Evolutionary conservation across 805 yeast genomes (phyloP).

Genomic region (Barnettozyma sp.): DNA sequence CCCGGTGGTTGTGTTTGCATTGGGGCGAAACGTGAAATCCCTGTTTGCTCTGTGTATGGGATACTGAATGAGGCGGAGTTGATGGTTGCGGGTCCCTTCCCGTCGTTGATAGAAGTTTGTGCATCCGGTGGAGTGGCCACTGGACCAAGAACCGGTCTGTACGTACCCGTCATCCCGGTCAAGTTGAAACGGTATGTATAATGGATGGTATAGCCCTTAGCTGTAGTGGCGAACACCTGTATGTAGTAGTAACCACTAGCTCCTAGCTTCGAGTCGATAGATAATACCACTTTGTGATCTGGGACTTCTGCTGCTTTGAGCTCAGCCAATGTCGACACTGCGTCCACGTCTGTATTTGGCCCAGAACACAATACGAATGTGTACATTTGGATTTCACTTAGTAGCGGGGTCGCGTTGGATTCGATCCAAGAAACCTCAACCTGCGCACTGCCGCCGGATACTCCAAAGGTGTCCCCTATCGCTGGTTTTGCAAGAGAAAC

Average conservation of each 20-base stretch:
- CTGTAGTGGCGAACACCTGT: constrained; percentile 50
- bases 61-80: constrained; percentile 52
- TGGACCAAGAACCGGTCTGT: constrained; percentile 39
- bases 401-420: constrained; percentile 41
- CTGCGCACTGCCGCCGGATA: constrained; percentile 24
- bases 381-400: constrained; percentile 37
- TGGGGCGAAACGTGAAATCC: constrained; percentile 76
- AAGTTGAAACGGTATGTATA: constrained; percentile 63
- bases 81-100: constrained; percentile 33
- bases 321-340: constrained; percentile 29
- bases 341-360: constrained; percentile 39
- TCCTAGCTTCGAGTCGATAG: constrained; percentile 37
- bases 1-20: constrained; percentile 88
- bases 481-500: constrained; percentile 25
- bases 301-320: constrained; percentile 28
- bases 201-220: constrained; percentile 47
- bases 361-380: constrained; percentile 67
- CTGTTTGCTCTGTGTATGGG: constrained; percentile 75
- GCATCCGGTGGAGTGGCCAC: constrained; percentile 38
- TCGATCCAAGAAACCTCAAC: constrained; percentile 47
- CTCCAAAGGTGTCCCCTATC: constrained; percentile 14
- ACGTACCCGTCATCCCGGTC: constrained; percentile 65
- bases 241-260: constrained; percentile 65
- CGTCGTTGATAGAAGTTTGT: constrained; percentile 29
- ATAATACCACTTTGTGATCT: constrained; percentile 32